Evolutionary conservation across 805 yeast genomes (phyloP).

Genomic region (Myxozyma geophila): DNA sequence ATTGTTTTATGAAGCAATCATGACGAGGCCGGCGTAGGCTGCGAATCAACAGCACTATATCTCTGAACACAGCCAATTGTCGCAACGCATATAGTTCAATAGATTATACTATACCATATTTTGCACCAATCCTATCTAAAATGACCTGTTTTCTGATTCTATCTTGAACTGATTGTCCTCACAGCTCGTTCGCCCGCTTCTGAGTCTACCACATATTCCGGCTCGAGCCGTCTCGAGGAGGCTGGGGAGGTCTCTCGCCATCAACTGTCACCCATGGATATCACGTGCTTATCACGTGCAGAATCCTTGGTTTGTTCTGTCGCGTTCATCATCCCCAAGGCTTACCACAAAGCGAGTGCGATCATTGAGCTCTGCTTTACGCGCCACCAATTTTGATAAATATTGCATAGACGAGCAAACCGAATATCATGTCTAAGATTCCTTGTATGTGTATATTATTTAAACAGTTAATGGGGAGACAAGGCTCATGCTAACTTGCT

Average conservation of each 20-base stretch:
- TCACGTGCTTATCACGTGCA: background rate
- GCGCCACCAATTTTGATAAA: background rate
- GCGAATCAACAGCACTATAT: too few species aligned
- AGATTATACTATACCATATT: background rate
- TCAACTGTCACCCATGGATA: background rate
- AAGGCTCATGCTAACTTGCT: background rate
- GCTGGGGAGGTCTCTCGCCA: conserved; percentile 1
- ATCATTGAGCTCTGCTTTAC: background rate
- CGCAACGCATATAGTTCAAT: too few species aligned
- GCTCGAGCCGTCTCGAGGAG: conserved; percentile 9
- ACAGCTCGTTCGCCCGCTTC: background rate
- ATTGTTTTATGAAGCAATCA: too few species aligned
- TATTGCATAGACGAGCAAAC: background rate
- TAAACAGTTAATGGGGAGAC: background rate
- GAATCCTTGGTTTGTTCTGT: too few species aligned
- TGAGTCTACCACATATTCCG: background rate
- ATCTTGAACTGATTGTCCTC: background rate
- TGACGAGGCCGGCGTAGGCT: too few species aligned
- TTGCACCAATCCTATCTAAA: background rate
- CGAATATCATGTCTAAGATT: conserved; percentile 25
- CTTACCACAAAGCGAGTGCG: background rate
- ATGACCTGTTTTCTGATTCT: background rate
- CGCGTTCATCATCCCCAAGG: background rate
- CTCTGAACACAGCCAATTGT: too few species aligned
- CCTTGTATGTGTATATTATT: conserved; percentile 27